Evolutionary conservation across 257 asterid species (phyloP).

Genomic region (Plantago major): DNA sequence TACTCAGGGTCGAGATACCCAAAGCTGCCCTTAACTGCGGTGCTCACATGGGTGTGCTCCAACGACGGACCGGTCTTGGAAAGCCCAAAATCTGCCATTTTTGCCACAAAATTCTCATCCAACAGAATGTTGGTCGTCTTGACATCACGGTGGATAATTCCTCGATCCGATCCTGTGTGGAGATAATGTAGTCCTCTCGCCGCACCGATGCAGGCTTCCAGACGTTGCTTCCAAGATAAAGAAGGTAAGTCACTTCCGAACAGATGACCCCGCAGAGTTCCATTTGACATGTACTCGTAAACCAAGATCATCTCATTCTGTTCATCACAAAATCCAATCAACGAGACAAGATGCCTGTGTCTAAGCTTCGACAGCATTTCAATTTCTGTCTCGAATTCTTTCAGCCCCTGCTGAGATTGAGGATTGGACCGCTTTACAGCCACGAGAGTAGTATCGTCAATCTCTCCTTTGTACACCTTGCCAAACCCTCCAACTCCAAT

Average conservation of each 20-base stretch:
- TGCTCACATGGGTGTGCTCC: slow-evolving; percentile 90
- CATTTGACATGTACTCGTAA: slow-evolving; percentile 86
- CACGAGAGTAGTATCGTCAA: slow-evolving; percentile 48
- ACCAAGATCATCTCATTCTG: slow-evolving; percentile 84
- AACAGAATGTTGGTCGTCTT: slow-evolving; percentile 82
- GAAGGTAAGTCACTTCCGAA: slow-evolving; percentile 65
- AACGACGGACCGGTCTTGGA: slow-evolving; percentile 75
- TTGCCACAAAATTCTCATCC: slow-evolving; percentile 65
- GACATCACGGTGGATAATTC: slow-evolving; percentile 79
- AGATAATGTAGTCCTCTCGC: too few relatives aligned
- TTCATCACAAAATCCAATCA: slow-evolving; percentile 87
- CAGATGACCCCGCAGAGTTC: slow-evolving; percentile 72
- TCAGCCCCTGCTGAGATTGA: slow-evolving; percentile 81
- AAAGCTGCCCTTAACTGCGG: slow-evolving; percentile 88
- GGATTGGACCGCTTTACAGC: slow-evolving; percentile 84
- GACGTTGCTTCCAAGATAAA: slow-evolving; percentile 71
- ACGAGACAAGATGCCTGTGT: slow-evolving; percentile 76
- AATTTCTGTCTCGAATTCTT: slow-evolving; percentile 80
- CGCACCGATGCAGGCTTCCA: slow-evolving; percentile 73
- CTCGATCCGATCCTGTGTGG: slow-evolving; percentile 81
- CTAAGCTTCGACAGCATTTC: slow-evolving; percentile 74
- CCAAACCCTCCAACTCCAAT: slow-evolving; percentile 94
- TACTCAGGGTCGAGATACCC: slow-evolving; percentile 88
- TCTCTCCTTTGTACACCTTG: slow-evolving; percentile 72
- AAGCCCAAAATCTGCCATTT: slow-evolving; percentile 89